Base-by-base conservation (phyloP, 345 rosid genomes). In the Gynandropsis gynandra region DNA sequence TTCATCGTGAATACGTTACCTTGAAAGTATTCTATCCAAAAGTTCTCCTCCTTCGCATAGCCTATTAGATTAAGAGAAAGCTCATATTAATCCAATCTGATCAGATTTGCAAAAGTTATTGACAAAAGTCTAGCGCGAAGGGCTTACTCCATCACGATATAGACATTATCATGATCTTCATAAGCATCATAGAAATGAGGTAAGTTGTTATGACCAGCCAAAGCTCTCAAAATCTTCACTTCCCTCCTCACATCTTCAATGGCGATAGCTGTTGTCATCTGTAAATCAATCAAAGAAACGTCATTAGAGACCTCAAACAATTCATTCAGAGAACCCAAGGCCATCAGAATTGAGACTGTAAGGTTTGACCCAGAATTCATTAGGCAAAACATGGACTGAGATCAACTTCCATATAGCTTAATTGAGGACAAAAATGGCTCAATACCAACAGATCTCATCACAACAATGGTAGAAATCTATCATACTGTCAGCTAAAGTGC, bases 21-120 rank as follows among this genome's bases (percentile, higher is more conserved):
- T 82, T 50, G 94, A 71, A 43, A 93, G 88, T 74, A 93, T 88
- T 68, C 83, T 85, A 67, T 88, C 97, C 39, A 92, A 74, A 35
- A 92, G 98, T 68, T 88, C 98, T 53, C 98, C 98, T 68, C 98
- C 98, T 76, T 77, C 94, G 70, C 98, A 92, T 67, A 92, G 74
- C 85, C 98, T 92, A 90, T 57, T 73, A 67, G 51, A 42, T 59
- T 10, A 13, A 58, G 45, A 0, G 42, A 31, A 15, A 10, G 3
- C 41, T 1, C n/a, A 10, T 10, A 37, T 37, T 37, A 37, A 10
- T 2, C 8, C 15, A 37, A 37, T 24, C 4, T 13, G 4, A 10
- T 37, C 1, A 37, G 41, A 8, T 37, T 2, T 10, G 15, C 41
- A 10, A 10, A 37, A 37, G 41, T 13, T 1, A 37, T 37, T 5